phyloP scores from a whole-genome alignment of 1,284 basidiomycete genomes.

The Leccinum griseonigrum region DNA sequence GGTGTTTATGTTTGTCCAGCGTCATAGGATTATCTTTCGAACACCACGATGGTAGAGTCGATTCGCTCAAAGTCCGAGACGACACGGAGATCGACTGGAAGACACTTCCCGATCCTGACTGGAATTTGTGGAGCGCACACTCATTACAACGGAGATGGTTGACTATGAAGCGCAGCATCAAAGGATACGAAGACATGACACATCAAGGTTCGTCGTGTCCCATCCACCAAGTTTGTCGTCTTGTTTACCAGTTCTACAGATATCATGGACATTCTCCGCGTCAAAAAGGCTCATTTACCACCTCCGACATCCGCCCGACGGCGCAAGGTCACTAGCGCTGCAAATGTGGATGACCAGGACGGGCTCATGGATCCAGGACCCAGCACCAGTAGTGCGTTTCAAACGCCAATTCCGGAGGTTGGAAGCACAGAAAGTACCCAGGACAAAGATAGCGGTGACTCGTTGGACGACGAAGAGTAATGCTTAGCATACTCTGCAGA shows the following conservation, averaged over 20 bases:
- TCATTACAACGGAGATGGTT: conserved; percentile 73
- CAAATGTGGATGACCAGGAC: conserved; percentile 39
- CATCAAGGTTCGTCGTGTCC: conserved; percentile 53
- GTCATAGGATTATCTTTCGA: not conserved
- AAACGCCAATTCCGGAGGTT: conserved; percentile 13
- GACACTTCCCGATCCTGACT: conserved; percentile 62
- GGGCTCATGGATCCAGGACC: conserved; percentile 25
- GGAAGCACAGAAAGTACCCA: conserved; percentile 11
- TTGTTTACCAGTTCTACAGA: conserved; percentile 40
- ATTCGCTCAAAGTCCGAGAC: conserved; percentile 68
- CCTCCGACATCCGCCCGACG: conserved; percentile 39
- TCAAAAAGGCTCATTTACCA: conserved; percentile 64
- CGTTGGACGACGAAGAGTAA: conserved; percentile 56
- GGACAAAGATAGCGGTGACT: conserved; percentile 57
- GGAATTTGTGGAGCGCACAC: conserved; percentile 83
- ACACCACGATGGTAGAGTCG: conserved; percentile 47
- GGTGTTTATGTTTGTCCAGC: conserved; percentile 24
- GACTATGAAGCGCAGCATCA: conserved; percentile 71
- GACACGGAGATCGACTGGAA: conserved; percentile 88
- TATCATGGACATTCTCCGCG: conserved; percentile 74
- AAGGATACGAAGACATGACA: conserved; percentile 74
- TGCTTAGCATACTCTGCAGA: conserved; percentile 33
- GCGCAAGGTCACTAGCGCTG: conserved; percentile 53
- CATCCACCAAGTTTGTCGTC: conserved; percentile 4
- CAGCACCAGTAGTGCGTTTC: conserved; percentile 14